phyloP scores from a whole-genome alignment of 306 rosid species.

The Elaeagnus macrophylla region DNA sequence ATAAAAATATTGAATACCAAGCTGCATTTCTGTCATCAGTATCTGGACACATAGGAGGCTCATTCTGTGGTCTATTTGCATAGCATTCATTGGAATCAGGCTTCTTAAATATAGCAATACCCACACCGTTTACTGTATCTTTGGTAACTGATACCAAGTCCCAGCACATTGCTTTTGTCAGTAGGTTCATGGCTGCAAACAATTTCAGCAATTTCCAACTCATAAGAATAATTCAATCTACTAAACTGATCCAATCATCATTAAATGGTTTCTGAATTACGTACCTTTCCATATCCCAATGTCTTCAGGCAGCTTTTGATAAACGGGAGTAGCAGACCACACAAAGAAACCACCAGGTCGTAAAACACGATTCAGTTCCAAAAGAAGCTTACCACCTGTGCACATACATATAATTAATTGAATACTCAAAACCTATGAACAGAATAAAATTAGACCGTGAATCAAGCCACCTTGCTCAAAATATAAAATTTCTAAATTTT shows the following conservation, averaged over 20 bases:
- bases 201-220: conserved; percentile 2
- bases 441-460: no score
- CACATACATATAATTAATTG: conserved; percentile 11
- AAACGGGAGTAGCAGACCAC: conserved; percentile 94
- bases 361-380: conserved; percentile 74
- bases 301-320: conserved; percentile 63
- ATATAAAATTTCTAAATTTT: no score
- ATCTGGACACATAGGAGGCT: conserved; percentile 66
- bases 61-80: conserved; percentile 29
- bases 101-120: conserved; percentile 71
- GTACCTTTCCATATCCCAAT: conserved; percentile 75
- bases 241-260: conserved; percentile 8
- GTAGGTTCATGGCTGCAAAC: conserved; percentile 51
- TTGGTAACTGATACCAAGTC: conserved; percentile 48
- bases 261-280: conserved; percentile 6
- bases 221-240: conserved; percentile 11
- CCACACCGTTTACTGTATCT: conserved; percentile 61
- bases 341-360: conserved; percentile 92
- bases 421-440: not conserved
- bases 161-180: conserved; percentile 84
- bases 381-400: conserved; percentile 72
- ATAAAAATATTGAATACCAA: conserved; percentile 34
- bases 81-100: conserved; percentile 77
- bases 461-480: no score
- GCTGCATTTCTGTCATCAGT: conserved; percentile 68